Conservation (phyloP, 768 basidiomycete genomes). For the Nevesoporus exiguus region DNA sequence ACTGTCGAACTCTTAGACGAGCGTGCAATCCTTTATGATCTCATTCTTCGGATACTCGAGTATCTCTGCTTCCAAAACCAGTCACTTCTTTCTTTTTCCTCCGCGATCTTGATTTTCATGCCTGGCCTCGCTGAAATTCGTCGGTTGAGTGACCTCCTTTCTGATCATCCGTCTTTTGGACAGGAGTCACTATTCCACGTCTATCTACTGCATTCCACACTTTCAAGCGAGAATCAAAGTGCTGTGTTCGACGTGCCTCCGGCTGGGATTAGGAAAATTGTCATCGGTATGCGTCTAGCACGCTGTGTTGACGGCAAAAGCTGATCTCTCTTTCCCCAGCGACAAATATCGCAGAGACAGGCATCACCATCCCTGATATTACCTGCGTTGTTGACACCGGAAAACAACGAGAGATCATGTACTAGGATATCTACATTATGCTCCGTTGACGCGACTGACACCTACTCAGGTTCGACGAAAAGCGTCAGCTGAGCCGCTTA, state of each 20-base stretch:
- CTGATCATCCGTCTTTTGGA: constrained; percentile 73
- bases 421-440: constrained; percentile 1
- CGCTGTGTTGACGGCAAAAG: not conserved
- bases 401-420: constrained; percentile 93
- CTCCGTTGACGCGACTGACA: constrained; percentile 6
- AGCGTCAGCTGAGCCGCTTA: constrained; percentile 89
- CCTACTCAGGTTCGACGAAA: constrained; percentile 81
- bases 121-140: constrained; percentile 94
- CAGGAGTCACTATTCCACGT: constrained; percentile 61
- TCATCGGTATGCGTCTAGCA: constrained; percentile 62
- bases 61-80: constrained; percentile 70
- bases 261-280: constrained; percentile 81
- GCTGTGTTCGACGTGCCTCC: constrained; percentile 90
- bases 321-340: constrained; percentile 40
- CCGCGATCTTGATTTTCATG: constrained; percentile 88
- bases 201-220: constrained; percentile 87
- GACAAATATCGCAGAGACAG: constrained; percentile 94
- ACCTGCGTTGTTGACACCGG: constrained; percentile 95
- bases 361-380: constrained; percentile 97
- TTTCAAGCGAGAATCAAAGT: constrained; percentile 87
- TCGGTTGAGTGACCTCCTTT: constrained; percentile 75
- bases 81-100: constrained; percentile 53
- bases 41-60: constrained; percentile 82
- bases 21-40: constrained; percentile 84
- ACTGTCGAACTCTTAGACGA: constrained; percentile 88